Conservation (phyloP, 2,329 filamentous ascomycete genomes). For the Didymella arachidicola region DNA sequence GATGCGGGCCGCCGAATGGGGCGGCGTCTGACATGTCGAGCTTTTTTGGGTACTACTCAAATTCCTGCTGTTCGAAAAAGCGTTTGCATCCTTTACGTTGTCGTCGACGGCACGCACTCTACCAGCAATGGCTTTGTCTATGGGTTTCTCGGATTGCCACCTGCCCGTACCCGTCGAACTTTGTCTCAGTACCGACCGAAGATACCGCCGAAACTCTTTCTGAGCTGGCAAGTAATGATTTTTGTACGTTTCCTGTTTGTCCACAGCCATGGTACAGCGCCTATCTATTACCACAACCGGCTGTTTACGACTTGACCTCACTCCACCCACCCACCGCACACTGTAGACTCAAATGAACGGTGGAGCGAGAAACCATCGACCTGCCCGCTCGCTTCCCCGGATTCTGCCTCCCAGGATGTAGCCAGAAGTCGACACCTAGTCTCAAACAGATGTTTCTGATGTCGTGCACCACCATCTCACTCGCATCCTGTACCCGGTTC, state of each 20-base stretch:
- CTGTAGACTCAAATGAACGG: not conserved
- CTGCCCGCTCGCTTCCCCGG: not conserved
- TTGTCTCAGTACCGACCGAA: not conserved
- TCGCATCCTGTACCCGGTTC: not conserved
- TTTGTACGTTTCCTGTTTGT: not conserved
- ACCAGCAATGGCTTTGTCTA: not conserved
- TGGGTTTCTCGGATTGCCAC: not conserved
- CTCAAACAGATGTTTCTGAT: not conserved
- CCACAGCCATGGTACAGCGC: not conserved
- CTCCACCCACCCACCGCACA: not conserved
- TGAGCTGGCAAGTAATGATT: not conserved
- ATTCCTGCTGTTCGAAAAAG: not conserved
- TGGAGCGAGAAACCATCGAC: too few relatives aligned
- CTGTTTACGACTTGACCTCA: constrained; percentile 1
- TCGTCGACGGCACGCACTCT: not conserved
- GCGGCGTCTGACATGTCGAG: constrained; percentile 3
- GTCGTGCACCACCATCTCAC: not conserved
- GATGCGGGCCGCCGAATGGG: constrained; percentile 8
- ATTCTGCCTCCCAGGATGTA: not conserved
- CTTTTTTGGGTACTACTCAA: not conserved
- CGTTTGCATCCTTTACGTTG: not conserved
- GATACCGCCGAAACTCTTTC: not conserved
- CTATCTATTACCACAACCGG: constrained; percentile 2
- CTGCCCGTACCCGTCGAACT: not conserved
- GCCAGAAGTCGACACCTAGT: not conserved